phyloP scores from a whole-genome alignment of 2,329 filamentous ascomycete species.

The Pseudogymnoascus sp. region DNA sequence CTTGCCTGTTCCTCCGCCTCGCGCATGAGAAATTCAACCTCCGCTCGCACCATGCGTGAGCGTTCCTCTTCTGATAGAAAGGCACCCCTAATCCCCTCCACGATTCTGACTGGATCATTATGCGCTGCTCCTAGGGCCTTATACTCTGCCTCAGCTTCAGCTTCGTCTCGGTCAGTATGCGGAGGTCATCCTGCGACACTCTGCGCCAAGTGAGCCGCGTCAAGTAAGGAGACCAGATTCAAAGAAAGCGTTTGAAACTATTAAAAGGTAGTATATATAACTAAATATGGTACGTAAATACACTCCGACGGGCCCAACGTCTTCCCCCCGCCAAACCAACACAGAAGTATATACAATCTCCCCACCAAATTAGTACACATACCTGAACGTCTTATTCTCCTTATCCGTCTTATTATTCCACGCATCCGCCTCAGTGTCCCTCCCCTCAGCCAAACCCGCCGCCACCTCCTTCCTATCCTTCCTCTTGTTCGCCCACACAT shows the following conservation, averaged over 20 bases:
- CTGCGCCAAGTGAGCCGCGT: no score
- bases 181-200: no score
- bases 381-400: conserved; percentile 50
- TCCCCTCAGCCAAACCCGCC: conserved; percentile 16
- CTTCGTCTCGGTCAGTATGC: no score
- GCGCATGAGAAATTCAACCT: no score
- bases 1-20: no score
- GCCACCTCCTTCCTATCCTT: conserved; percentile 34
- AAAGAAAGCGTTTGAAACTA: background rate
- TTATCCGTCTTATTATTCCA: conserved; percentile 46
- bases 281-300: background rate
- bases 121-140: no score
- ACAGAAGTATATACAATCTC: background rate
- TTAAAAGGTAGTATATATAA: background rate
- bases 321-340: background rate
- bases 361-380: conserved; percentile 32
- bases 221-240: no score
- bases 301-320: background rate
- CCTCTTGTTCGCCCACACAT: conserved; percentile 35
- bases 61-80: no score
- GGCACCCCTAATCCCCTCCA: no score
- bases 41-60: no score
- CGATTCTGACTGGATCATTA: no score
- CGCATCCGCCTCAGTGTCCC: conserved; percentile 31
- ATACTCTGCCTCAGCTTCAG: no score